Conservation (phyloP, 2,329 filamentous ascomycete species). For the Clonostachys sp. region DNA sequence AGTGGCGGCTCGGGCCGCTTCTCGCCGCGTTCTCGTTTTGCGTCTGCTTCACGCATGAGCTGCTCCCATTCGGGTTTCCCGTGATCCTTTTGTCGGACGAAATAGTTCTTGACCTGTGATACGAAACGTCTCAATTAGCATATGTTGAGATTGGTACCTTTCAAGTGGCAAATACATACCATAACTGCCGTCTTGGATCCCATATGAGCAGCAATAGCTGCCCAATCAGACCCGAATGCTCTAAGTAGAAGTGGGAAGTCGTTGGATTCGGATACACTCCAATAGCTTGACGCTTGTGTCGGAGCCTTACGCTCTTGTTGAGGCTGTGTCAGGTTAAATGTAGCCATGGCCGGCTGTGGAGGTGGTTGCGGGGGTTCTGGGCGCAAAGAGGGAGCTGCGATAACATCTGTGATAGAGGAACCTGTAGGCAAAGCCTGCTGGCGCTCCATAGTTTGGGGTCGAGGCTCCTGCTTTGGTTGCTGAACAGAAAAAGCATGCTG, state of each 20-base stretch:
- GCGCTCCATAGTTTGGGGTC: conserved; percentile 23
- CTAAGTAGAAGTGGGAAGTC: conserved; percentile 71
- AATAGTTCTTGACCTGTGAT: conserved; percentile 63
- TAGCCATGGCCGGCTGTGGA: conserved; percentile 39
- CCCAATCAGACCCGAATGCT: conserved; percentile 77
- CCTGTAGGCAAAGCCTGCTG: conserved; percentile 23
- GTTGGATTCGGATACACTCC: conserved; percentile 77
- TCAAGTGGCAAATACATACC: conserved; percentile 41
- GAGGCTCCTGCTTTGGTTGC: conserved; percentile 12
- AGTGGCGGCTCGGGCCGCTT: conserved; percentile 54
- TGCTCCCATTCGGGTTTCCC: conserved; percentile 54
- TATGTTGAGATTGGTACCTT: neutral
- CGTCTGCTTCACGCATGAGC: conserved; percentile 56
- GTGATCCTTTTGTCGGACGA: conserved; percentile 56
- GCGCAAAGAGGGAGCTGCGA: conserved; percentile 51
- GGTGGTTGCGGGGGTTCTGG: conserved; percentile 45
- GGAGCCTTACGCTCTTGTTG: conserved; percentile 46
- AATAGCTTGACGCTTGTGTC: conserved; percentile 72
- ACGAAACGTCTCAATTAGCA: conserved; percentile 3
- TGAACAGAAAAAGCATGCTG: conserved; percentile 32
- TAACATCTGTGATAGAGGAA: conserved; percentile 41
- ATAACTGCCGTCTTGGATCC: conserved; percentile 83
- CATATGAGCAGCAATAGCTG: conserved; percentile 72
- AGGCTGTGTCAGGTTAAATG: conserved; percentile 43
- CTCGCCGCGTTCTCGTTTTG: conserved; percentile 50